Base-by-base conservation (phyloP, 257 asterid species). In the Marsdenia floribunda region DNA sequence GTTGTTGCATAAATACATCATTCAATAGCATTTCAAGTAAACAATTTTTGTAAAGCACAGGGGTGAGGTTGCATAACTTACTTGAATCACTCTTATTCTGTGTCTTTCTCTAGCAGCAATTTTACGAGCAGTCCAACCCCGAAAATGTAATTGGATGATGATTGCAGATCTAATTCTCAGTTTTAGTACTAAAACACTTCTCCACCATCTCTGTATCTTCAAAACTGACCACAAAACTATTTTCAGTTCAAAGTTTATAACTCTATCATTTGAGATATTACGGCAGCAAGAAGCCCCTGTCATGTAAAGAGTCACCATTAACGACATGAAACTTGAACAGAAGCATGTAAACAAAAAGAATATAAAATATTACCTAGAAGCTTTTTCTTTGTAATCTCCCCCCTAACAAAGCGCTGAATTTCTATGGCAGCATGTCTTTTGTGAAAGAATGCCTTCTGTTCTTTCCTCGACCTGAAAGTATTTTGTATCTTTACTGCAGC, bases 161-260 rank as follows among this genome's bases (percentile, higher is more conserved):
- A 89, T 74, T 47, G 87, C 94, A 21, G 92, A 83, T 68, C 74
- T 80, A 74, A 87, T 79, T 82, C 80, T 73, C 60, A 72, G 72
- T 72, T 81, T 83, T 47, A 59, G 69, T 47, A 72, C 84, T 18
- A 87, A 79, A 76, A 83, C 83, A 37, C 70, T 70, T 81, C 93
- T 89, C 97, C 98, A 90, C 94, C 91, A 88, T 82, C 90, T 89
- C 81, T 91, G 98, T 87, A 94, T 80, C 87, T 88, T 91, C 78
- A 87, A 53, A 53, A 87, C 87, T 72, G 90, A 86, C 76, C 77
- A 84, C 63, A 83, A 54, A 72, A 83, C 54, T 75, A 87, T 80
- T 70, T 79, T 80, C 81, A 88, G 54, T 86, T 87, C 90, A 84
- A 58, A 84, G 74, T 84, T 81, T 10, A 75, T 76, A 75, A 68